phyloP scores from a whole-genome alignment of 2,329 filamentous ascomycete species.

The Fusarium secorum region DNA sequence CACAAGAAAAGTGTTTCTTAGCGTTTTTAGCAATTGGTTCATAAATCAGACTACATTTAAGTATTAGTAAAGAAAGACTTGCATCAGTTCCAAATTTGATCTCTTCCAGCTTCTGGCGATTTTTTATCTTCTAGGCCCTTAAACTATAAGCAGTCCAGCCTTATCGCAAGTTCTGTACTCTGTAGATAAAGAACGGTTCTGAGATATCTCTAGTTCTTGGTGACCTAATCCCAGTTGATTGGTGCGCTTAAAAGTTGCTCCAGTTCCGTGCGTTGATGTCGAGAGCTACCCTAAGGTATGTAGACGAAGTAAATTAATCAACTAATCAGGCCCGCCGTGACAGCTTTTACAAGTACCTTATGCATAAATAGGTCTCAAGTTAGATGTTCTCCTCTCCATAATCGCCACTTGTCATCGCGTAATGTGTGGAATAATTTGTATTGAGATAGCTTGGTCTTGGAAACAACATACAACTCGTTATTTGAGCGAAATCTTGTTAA shows the following conservation, averaged over 20 bases:
- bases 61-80: accelerated
- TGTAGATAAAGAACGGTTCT: background rate
- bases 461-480: accelerated
- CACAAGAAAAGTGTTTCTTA: background rate
- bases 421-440: too few species aligned
- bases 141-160: accelerated
- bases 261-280: background rate
- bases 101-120: accelerated
- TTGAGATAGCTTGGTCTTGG: accelerated
- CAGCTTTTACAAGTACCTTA: accelerated
- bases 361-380: accelerated
- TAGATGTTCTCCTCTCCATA: too few species aligned
- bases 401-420: accelerated
- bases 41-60: accelerated
- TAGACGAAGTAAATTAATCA: accelerated
- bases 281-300: background rate
- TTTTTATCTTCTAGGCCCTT: accelerated
- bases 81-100: accelerated
- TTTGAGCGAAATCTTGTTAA: too few species aligned
- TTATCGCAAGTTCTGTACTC: background rate
- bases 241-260: background rate
- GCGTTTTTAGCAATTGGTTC: background rate
- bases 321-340: accelerated
- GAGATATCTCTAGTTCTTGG: accelerated
- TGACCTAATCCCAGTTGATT: background rate